Evolutionary conservation across 768 basidiomycete species (phyloP).

Genomic region (Saitozyma podzolica): DNA sequence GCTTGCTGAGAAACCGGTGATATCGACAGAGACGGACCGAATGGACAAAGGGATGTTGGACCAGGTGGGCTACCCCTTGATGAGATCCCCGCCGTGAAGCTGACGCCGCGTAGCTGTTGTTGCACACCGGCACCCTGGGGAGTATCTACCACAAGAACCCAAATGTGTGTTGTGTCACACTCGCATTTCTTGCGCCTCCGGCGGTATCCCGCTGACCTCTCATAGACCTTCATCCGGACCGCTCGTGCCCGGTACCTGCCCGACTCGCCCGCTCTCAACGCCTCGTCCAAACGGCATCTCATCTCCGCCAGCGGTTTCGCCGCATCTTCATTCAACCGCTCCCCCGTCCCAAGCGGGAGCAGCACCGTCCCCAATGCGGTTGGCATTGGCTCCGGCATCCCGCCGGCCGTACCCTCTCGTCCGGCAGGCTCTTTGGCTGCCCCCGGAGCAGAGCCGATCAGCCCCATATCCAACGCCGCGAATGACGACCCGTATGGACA

Average conservation of each 20-base stretch:
- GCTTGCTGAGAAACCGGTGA: conserved; percentile 86
- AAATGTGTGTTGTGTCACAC: conserved; percentile 55
- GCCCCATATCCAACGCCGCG: too few species aligned
- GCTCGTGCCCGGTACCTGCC: conserved; percentile 75
- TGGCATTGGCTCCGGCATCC: too few species aligned
- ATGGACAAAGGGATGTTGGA: conserved; percentile 97
- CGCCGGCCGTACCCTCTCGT: too few species aligned
- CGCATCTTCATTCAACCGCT: conserved; percentile 16
- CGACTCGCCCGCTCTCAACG: conserved; percentile 87
- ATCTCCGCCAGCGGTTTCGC: conserved; percentile 34
- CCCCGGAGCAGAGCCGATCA: too few species aligned
- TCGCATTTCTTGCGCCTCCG: not conserved
- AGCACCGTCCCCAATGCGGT: too few species aligned
- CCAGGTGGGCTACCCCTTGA: conserved; percentile 55
- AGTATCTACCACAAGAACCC: conserved; percentile 99
- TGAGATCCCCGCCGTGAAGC: not conserved
- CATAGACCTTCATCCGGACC: conserved; percentile 86
- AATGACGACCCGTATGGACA: conserved; percentile 76
- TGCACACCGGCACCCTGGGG: conserved; percentile 90
- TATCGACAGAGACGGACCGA: conserved; percentile 95
- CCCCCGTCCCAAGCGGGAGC: conserved; percentile 4
- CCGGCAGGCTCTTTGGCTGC: too few species aligned
- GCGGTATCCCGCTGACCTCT: not conserved
- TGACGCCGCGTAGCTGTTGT: conserved; percentile 57
- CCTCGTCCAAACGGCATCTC: conserved; percentile 63